Evolutionary conservation across 768 basidiomycete species (phyloP), one percentile per base, ranked within the genome.

Genomic region (Pleurotus citrinopileatus): DNA sequence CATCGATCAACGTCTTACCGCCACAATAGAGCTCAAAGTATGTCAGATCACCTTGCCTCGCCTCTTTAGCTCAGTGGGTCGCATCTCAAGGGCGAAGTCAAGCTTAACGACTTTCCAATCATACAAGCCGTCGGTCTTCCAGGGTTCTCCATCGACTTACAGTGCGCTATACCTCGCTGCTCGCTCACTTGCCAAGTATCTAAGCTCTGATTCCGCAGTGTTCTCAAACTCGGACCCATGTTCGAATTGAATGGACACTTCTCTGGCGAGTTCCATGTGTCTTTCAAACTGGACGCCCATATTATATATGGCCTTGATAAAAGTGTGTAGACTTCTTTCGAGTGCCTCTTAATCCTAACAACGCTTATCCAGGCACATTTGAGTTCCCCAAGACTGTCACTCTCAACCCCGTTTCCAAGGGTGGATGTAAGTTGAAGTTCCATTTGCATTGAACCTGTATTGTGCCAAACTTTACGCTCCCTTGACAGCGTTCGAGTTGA

Each of bases 271-370:
- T 36, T 51, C 32, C 10, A 51, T 20, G 2, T 51, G 0, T 28
- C 12, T 15, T 22, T 51, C 29, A 23, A 51, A 19, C 17, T 51
- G 27, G 48, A 51, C 23, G 34, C 48, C 0, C 32, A n/a, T 15
- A 32, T 51, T 8, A 19, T 37, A 4, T 51, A 51, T 19, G 48
- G 48, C n/a, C 29, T 51, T n/a, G 48, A 51, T 6, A 51, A 51
- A n/a, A 37, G 48, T 51, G 15, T 0, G 22, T 37, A 7, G n/a
- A 27, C 2, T 3, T 37, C 5, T 7, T 17, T 13, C 48, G 1
- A 36, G 8, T 10, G n/a, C 20, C 10, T 26, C 17, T 3, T 4
- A 1, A 6, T 3, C 4, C 7, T 25, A 8, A 4, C 2, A 10
- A 9, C 17, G 4, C 19, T 27, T 9, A 25, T 22, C 15, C 17